Evolutionary conservation across 1,284 basidiomycete genomes (phyloP), one percentile per base, ranked within the genome.

Genomic region (Boletus austroedulis): DNA sequence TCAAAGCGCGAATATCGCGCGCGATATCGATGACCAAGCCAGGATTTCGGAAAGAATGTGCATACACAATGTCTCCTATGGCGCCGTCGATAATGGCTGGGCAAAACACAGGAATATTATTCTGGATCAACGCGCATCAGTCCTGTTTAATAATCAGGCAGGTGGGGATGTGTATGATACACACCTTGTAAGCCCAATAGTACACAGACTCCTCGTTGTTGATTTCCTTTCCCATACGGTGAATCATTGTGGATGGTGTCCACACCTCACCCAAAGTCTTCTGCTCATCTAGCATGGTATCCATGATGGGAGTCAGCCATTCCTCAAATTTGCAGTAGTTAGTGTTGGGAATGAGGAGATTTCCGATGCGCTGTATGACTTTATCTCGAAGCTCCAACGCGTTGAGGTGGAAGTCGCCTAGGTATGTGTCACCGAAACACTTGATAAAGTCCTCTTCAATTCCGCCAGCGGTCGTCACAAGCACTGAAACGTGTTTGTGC

Each of bases 271-370:
- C 89, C 29, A 74, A 79, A 58, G 78, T 75, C 62, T 85, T 82
- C 76, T 98, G 96, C 72, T 99, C 96, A 24, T 78, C 83, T 28
- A 97, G 82, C 94, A 99, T 94, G 44, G 80, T 74, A 71, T 98
- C 91, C 43, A 99, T 82, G 58, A 98, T 94, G 2, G 96, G 96
- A 49, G 87, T 90, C 14, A 98, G 84, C 97, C 96, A 99, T 72
- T 98, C 95, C 75, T 99, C 96, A 67, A 99, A 99, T 68, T 92
- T 90, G 84, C 96, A 98, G 75, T 99, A 99, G 72, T 99, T 99
- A 68, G 97, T 94, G 72, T 99, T 99, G 14, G 96, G 97, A 0
- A 98, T 88, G 55, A 99, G 78, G 43, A 99, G 82, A 69, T 99
- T 99, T 21, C 96, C 97, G 63, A 99, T 96, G 36, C 96, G 85